phyloP scores from a whole-genome alignment of 192 early-diverging fungal species.

The Pilaira anomala region DNA sequence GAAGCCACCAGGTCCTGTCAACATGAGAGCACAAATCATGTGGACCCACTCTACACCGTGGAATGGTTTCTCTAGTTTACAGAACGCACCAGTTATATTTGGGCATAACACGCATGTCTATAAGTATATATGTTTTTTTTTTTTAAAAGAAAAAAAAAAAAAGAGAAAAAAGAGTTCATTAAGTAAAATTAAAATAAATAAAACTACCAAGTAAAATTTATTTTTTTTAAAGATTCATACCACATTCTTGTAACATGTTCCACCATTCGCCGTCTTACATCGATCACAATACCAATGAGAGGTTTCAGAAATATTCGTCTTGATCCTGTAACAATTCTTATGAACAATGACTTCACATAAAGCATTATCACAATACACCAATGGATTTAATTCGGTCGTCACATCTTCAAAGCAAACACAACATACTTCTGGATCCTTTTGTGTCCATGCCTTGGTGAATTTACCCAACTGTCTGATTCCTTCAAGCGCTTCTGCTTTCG shows the following conservation, averaged over 20 bases:
- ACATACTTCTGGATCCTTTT: background rate
- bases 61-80: background rate
- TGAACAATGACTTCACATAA: background rate
- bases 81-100: background rate
- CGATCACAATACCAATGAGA: background rate
- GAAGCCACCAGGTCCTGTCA: background rate
- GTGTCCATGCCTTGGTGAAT: background rate
- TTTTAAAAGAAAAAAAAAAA: background rate
- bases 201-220: no score
- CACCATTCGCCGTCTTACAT: background rate
- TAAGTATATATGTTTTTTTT: no score
- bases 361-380: background rate
- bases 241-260: background rate
- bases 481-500: no score
- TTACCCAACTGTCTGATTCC: background rate
- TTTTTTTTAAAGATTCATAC: background rate
- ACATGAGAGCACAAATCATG: background rate
- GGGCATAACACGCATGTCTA: constrained; percentile 9
- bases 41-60: background rate
- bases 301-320: background rate
- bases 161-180: no score
- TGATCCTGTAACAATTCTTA: background rate
- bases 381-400: background rate
- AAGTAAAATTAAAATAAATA: no score
- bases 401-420: background rate